Evolutionary conservation across 495 filamentous ascomycete genomes (phyloP).

Genomic region (Baudoinia panamericana): DNA sequence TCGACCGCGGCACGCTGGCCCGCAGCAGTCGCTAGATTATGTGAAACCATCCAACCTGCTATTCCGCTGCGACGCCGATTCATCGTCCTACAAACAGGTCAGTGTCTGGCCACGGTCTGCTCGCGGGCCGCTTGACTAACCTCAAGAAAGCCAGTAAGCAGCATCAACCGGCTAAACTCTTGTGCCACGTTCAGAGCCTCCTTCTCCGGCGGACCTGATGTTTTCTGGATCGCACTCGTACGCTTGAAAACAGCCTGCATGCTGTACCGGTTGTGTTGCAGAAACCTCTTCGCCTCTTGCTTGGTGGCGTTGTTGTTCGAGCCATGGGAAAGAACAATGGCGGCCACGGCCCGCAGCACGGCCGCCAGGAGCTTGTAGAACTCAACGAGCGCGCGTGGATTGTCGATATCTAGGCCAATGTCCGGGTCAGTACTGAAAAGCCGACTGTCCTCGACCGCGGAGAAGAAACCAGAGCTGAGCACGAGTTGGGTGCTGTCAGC

Average conservation of each 20-base stretch:
- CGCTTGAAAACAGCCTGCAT: constrained; percentile 87
- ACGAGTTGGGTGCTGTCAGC: constrained; percentile 66
- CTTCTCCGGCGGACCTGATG: constrained; percentile 18
- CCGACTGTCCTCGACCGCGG: constrained; percentile 58
- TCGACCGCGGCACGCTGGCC: too few species aligned
- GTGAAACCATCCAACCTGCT: constrained; percentile 14
- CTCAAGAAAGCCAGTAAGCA: constrained; percentile 48
- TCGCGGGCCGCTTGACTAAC: constrained; percentile 29
- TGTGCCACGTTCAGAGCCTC: constrained; percentile 43
- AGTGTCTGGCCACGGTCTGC: background rate
- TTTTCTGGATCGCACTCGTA: constrained; percentile 31
- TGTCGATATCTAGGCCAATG: constrained; percentile 63
- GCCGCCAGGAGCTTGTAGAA: constrained; percentile 74
- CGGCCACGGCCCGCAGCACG: constrained; percentile 69
- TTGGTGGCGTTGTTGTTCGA: constrained; percentile 65
- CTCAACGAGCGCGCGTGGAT: constrained; percentile 55
- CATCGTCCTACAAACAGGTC: constrained; percentile 15
- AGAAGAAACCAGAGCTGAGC: constrained; percentile 79
- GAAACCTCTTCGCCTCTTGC: constrained; percentile 59
- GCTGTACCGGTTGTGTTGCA: constrained; percentile 62
- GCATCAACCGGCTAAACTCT: constrained; percentile 45
- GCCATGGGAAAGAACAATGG: constrained; percentile 64
- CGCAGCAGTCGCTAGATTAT: background rate
- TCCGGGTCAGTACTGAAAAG: constrained; percentile 89
- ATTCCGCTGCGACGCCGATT: constrained; percentile 9